Evolutionary conservation across 352 stramenopile genomes (phyloP).

Genomic region (Globisporangium cystogenes): DNA sequence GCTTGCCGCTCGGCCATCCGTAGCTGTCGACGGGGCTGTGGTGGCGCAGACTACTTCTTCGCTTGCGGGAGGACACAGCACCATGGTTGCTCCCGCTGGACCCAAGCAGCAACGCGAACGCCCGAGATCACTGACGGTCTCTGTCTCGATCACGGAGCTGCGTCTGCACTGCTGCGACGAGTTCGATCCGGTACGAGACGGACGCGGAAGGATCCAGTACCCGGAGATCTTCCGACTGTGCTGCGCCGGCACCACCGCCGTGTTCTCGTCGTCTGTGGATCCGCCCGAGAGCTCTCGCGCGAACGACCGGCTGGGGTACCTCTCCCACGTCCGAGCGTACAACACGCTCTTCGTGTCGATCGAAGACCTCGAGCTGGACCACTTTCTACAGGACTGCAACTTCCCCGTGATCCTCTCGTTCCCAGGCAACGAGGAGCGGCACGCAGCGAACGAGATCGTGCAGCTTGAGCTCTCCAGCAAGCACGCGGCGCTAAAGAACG

Average conservation of each 20-base stretch:
- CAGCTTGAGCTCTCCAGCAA: conserved; percentile 30
- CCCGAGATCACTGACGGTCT: conserved; percentile 28
- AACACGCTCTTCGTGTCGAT: conserved; percentile 44
- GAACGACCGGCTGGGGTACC: conserved; percentile 50
- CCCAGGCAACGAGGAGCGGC: conserved; percentile 11
- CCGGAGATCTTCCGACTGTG: conserved; percentile 48
- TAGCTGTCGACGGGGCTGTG: neutral
- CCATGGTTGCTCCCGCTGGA: neutral
- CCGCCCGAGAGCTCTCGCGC: conserved; percentile 43
- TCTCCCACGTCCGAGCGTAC: conserved; percentile 62
- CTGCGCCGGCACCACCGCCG: conserved; percentile 29
- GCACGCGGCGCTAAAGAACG: conserved; percentile 24
- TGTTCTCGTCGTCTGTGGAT: conserved; percentile 41
- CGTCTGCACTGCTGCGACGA: conserved; percentile 68
- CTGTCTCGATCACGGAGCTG: conserved; percentile 31
- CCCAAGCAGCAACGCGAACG: conserved; percentile 1
- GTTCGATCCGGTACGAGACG: conserved; percentile 28
- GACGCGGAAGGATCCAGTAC: conserved; percentile 36
- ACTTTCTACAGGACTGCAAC: conserved; percentile 70
- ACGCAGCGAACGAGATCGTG: conserved; percentile 21
- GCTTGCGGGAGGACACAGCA: conserved; percentile 1
- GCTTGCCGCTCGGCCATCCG: neutral
- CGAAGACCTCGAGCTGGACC: conserved; percentile 49
- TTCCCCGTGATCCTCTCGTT: conserved; percentile 69
- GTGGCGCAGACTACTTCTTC: neutral